Percentiles rank a stretch among this genome's conserved stretches.
These are phyloP conservation scores for Nematocida displodere DNA, from an alignment of 371 early-diverging fungal species.

Conservation along the genomic window DNA sequence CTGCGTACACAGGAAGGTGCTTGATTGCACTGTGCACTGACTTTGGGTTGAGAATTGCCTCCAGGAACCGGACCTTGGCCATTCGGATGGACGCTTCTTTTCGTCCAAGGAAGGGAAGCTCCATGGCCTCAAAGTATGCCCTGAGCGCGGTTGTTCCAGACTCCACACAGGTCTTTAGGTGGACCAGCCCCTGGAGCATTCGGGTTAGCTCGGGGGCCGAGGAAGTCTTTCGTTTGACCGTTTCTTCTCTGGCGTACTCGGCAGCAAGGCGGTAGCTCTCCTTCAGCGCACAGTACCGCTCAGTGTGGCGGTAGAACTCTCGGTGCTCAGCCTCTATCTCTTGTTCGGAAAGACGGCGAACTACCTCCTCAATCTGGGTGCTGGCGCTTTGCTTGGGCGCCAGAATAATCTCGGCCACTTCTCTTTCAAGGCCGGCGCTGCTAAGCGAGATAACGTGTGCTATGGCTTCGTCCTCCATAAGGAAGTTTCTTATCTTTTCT, in stretches of 20 bases:
- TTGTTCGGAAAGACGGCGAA: neutral
- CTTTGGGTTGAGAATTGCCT: neutral
- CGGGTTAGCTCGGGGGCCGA: neutral
- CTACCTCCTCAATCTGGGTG: neutral
- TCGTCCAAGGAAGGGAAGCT: conserved; percentile 16
- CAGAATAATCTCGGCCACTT: conserved; percentile 7
- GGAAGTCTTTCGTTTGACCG: neutral
- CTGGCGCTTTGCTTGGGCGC: neutral
- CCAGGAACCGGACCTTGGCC: conserved; percentile 25
- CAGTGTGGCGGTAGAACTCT: conserved; percentile 5
- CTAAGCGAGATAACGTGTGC: neutral
- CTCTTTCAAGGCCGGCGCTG: neutral
- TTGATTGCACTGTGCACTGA: neutral
- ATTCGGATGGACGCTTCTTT: conserved; percentile 31
- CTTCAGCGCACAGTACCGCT: neutral
- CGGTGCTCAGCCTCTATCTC: conserved; percentile 3
- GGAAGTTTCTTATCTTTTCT: neutral
- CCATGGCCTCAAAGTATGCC: conserved; percentile 49
- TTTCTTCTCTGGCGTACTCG: neutral
- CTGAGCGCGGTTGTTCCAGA: neutral
- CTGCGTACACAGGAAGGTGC: neutral
- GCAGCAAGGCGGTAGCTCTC: conserved; percentile 5
- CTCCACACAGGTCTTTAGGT: conserved; percentile 6
- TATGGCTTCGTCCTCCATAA: neutral
- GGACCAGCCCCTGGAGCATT: neutral